A percentile compares a stretch with the other conserved stretches of the same genome.
Evolutionary conservation across 75 land plant genomes (phyloP).

Genomic region (Chamaecyparis obtusa): DNA sequence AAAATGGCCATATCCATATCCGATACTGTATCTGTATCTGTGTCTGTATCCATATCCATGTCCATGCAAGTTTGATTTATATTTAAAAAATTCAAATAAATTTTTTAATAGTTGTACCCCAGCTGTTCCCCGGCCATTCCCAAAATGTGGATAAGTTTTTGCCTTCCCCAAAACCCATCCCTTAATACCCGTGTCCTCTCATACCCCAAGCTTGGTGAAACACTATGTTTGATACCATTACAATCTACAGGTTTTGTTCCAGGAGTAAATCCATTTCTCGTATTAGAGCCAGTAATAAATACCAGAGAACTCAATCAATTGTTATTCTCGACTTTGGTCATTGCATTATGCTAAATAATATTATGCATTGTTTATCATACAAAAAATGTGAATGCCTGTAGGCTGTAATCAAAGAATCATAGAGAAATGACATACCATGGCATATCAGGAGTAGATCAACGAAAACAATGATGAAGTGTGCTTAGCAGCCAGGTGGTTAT

Average conservation of each 20-base stretch:
- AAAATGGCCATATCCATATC: too few species aligned
- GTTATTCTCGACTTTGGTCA: not conserved
- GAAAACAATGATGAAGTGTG: not conserved
- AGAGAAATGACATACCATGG: not conserved
- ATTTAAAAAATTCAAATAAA: too few species aligned
- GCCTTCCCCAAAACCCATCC: too few species aligned
- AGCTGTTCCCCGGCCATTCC: too few species aligned
- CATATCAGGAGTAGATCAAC: not conserved
- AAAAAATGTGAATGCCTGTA: not conserved
- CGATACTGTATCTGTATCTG: too few species aligned
- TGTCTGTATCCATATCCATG: too few species aligned
- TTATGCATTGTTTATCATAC: not conserved
- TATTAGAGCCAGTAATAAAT: not conserved
- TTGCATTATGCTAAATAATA: not conserved
- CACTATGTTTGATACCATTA: not conserved
- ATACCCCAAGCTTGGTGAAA: too few species aligned
- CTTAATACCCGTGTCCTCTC: too few species aligned
- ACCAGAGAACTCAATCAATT: not conserved
- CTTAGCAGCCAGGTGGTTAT: not conserved
- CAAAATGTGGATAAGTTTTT: too few species aligned
- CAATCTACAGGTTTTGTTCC: not conserved
- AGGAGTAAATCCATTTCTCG: not conserved
- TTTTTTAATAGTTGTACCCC: too few species aligned
- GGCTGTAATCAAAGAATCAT: not conserved
- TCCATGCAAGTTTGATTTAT: too few species aligned